Evolutionary conservation across 768 basidiomycete species (phyloP).

Genomic region (Kwoniella newhampshirensis): DNA sequence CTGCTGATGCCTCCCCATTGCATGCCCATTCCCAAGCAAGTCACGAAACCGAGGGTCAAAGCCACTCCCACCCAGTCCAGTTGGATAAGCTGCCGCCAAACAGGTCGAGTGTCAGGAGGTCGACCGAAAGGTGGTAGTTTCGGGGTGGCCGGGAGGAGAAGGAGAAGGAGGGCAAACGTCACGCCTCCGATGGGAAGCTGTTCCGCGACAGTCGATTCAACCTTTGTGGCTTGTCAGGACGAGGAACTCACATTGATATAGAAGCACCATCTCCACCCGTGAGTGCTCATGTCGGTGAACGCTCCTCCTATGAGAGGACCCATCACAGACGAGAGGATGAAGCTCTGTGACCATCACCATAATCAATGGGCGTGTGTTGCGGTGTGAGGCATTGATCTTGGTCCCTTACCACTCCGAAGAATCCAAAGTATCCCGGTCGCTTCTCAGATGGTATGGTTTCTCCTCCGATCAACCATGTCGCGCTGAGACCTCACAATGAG

Average conservation of each 20-base stretch:
- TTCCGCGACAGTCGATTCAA: background rate
- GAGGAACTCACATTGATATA: slow-evolving; percentile 20
- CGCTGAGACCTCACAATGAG: slow-evolving; percentile 4
- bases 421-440: slow-evolving; percentile 28
- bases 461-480: slow-evolving; percentile 29
- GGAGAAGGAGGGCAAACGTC: slow-evolving; percentile 15
- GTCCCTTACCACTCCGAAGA: slow-evolving; percentile 24
- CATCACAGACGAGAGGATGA: slow-evolving; percentile 30
- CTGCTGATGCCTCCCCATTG: slow-evolving; percentile 32
- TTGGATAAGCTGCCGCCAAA: slow-evolving; percentile 9
- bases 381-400: too few species aligned
- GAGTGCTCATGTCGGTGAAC: slow-evolving; percentile 23
- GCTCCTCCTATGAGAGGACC: slow-evolving; percentile 34
- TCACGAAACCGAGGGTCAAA: slow-evolving; percentile 30
- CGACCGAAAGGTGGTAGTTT: slow-evolving; percentile 26
- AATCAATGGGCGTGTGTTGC: background rate
- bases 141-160: slow-evolving; percentile 22
- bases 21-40: slow-evolving; percentile 33
- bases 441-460: slow-evolving; percentile 34
- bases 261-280: slow-evolving; percentile 35
- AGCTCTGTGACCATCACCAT: slow-evolving; percentile 10
- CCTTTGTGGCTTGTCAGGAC: background rate
- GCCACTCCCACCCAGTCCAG: slow-evolving; percentile 30
- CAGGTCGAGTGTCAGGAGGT: slow-evolving; percentile 16
- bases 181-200: slow-evolving; percentile 27